Base-by-base conservation (phyloP, 2,329 filamentous ascomycete species). In the Penicillium concentricum region DNA sequence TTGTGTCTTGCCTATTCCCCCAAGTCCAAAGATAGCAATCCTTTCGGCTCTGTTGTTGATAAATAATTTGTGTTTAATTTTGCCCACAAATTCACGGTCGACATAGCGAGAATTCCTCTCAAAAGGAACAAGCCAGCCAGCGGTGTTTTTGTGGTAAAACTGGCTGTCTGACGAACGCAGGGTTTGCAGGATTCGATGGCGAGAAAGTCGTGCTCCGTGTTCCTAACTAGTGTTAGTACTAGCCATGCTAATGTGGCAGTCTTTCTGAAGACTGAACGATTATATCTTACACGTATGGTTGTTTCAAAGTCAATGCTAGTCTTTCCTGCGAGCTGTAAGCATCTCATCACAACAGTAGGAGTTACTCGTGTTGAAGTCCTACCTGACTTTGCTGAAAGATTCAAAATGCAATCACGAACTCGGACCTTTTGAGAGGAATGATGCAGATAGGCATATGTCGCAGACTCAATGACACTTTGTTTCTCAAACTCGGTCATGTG, bases 401-500 rank as follows among this genome's bases (percentile, higher is more conserved):
- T 65, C 7, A 49, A 0, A 0, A 57, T 37, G 18, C 62, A 65
- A 2, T 63, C 56, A 10, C 22, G 38, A 2, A 63, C 16, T 0
- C n/a, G 35, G 2, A 3, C 1, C 6, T 62, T 63, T 2, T 62
- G 59, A 0, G 18, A 9, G 0, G 45, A 7, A 30, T 58, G 59
- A 16, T 61, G 59, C 0, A 65, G 41, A 37, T 65, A 65, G 15
- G 51, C 59, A 1, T 61, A 41, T 2, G 62, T 65, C 0, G 54
- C 54, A 0, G 54, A 39, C 7, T 65, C 55, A 28, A 65, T 63
- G 0, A 62, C 30, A 2, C 34, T 55, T 10, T 34, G 51, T 22
- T 70, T 60, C 9, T 65, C 48, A 34, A 58, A 72, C 20, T 76
- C 71, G 8, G 71, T 67, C 43, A 77, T 67, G 1, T 65, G 67